Evolutionary conservation across 768 basidiomycete species (phyloP), one percentile per base, ranked within the genome.

Genomic region (Leccinum barrowsii): DNA sequence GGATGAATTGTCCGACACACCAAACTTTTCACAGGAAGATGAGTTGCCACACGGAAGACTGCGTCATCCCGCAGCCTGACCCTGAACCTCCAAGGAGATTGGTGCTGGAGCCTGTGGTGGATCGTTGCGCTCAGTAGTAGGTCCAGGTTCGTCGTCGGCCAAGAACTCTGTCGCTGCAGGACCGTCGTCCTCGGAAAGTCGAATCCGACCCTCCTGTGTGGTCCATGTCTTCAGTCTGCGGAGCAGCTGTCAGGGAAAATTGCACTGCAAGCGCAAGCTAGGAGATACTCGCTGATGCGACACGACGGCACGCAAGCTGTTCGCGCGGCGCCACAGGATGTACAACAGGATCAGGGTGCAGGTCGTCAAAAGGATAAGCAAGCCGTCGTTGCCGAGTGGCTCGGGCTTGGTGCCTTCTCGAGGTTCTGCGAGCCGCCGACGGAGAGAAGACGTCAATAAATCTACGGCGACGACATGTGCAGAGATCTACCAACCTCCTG

Each of bases 161-260:
- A 90, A 63, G 60, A 89, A 89, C 55, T 85, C 84, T 15, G 76
- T 75, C n/a, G 86, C 80, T n/a, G 87, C 78, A 12, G 87, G 87
- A 0, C 86, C 85, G 54, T 89, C 86, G 62, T 90, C 88, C 65
- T 82, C 78, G 50, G 86, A 87, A 21, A 90, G 77, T 8, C 87
- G 80, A 55, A 90, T 86, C 6, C 70, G 76, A 2, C 87, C 87
- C 59, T 85, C 83, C 15, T 72, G 65, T 15, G 74, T 70, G 2
- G 77, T 76, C 70, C 86, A 80, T 6, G 81, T 82, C 62, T 83
- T 83, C 54, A 90, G 70, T 62, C 87, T 89, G 63, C 21, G 54
- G 32, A 49, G 40, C 2, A 6, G 47, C 22, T 24, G 30, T 58
- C 11, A 61, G 44, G 30, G n/a, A 42, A 8, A 11, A 42, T 4